Conservation (phyloP, 2,329 filamentous ascomycete genomes). For the Epichloe baconii region DNA sequence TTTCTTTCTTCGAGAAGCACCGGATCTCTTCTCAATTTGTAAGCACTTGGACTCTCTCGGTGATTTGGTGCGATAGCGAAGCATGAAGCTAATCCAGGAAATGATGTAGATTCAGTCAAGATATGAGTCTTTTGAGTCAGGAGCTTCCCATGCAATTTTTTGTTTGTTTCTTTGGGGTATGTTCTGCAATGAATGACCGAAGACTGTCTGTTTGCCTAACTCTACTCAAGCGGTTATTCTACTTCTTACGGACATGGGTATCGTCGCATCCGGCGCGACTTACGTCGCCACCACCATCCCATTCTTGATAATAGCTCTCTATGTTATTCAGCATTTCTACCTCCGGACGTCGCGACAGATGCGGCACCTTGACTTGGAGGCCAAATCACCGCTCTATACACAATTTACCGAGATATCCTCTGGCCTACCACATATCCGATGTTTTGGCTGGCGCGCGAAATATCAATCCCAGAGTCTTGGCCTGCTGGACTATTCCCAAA, state of each 20-base stretch:
- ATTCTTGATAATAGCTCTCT: slow-evolving; percentile 10
- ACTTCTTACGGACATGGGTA: too few relatives aligned
- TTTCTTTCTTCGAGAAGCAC: too few relatives aligned
- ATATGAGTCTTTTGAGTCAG: neutral
- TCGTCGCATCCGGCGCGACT: too few relatives aligned
- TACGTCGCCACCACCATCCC: too few relatives aligned
- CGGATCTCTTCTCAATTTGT: too few relatives aligned
- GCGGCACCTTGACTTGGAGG: slow-evolving; percentile 39
- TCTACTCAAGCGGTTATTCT: too few relatives aligned
- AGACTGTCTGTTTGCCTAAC: too few relatives aligned
- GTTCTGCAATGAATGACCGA: too few relatives aligned
- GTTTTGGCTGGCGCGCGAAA: slow-evolving; percentile 12
- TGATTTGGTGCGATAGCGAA: too few relatives aligned
- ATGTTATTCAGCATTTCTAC: slow-evolving; percentile 12
- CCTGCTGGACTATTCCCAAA: slow-evolving; percentile 22
- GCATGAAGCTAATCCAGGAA: too few relatives aligned
- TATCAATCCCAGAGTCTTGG: slow-evolving; percentile 26
- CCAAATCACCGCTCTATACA: slow-evolving; percentile 32
- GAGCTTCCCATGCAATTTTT: neutral
- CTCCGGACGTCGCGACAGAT: slow-evolving; percentile 42
- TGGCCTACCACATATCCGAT: slow-evolving; percentile 14
- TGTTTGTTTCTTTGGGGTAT: neutral
- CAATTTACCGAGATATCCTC: slow-evolving; percentile 23
- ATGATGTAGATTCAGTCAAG: neutral
- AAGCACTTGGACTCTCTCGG: too few relatives aligned